Conservation (phyloP, 2,329 filamentous ascomycete species). For the Epichloe elymi region DNA sequence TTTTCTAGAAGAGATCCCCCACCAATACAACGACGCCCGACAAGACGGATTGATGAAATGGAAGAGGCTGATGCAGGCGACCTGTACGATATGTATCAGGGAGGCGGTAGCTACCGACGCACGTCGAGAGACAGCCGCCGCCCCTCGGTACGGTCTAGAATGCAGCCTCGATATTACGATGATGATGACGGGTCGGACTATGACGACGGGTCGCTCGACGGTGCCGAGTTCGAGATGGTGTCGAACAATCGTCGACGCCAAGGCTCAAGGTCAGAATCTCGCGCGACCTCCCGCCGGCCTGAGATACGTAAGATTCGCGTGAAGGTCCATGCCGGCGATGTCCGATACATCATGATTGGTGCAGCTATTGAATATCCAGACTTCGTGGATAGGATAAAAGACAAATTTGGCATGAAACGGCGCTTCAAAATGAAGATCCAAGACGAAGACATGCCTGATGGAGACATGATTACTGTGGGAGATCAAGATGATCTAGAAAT, state of each 20-base stretch:
- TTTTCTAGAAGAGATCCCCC: slow-evolving; percentile 28
- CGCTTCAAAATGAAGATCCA: slow-evolving; percentile 81
- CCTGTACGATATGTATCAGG: slow-evolving; percentile 51
- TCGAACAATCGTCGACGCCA: slow-evolving; percentile 35
- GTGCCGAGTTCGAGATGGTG: slow-evolving; percentile 71
- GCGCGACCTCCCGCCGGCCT: slow-evolving; percentile 44
- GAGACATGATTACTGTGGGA: slow-evolving; percentile 93
- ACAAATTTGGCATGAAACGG: slow-evolving; percentile 70
- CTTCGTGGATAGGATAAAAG: slow-evolving; percentile 64
- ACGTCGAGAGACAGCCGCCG: slow-evolving; percentile 22
- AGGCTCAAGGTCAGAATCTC: slow-evolving; percentile 34
- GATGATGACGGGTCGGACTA: slow-evolving; percentile 70
- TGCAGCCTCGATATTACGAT: slow-evolving; percentile 54
- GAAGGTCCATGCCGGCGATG: slow-evolving; percentile 86
- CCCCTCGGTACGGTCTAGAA: slow-evolving; percentile 17
- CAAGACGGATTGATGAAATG: slow-evolving; percentile 31
- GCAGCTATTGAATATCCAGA: slow-evolving; percentile 61
- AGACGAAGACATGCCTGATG: slow-evolving; percentile 62
- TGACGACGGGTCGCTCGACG: slow-evolving; percentile 57
- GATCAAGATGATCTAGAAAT: slow-evolving; percentile 95
- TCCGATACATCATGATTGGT: slow-evolving; percentile 80
- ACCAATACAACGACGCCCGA: slow-evolving; percentile 16
- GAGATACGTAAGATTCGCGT: slow-evolving; percentile 71
- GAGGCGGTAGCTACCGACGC: slow-evolving; percentile 25
- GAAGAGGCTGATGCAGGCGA: slow-evolving; percentile 55